Evolutionary conservation across 1,284 basidiomycete genomes (phyloP), one percentile per base, ranked within the genome.

Genomic region (Phlebopus sp.): DNA sequence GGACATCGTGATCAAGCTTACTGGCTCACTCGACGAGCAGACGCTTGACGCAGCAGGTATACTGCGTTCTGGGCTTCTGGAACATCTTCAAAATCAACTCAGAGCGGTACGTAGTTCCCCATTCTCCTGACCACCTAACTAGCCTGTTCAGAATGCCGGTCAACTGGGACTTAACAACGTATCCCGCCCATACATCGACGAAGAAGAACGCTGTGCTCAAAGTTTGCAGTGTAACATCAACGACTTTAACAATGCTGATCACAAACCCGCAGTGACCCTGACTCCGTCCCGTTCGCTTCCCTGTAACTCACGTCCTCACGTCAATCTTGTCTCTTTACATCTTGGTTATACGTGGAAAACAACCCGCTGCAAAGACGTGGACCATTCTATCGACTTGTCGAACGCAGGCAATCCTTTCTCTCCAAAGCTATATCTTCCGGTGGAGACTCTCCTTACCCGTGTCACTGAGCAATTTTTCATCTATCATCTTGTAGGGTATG

Each of bases 401-500:
- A 46, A 54, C 30, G 57, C 49, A 50, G 38, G 46, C 19, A 51
- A 55, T 30, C 80, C 79, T 2, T 84, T 85, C 58, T 72, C 77
- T 29, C 52, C 64, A 7, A 66, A 64, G 17, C 66, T 78, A 23
- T 69, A 79, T 44, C 70, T 82, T n/a, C 77, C 82, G 15, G 69
- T 75, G 42, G 62, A 72, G 50, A 61, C 70, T 21, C 63, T 79
- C 35, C 70, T 87, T 39, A 75, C 82, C 29, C 72, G 74, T 53
- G 71, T 76, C 18, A 59, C 79, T 17, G 66, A 72, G 31, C 80
- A 76, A 47, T 78, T 86, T 54, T 70, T 80, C 21, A 75, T 66
- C 15, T 68, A 72, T 51, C 79, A 87, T 49, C 67, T 89, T 18
- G 77, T 82, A 41, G 78, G 72, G 86, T 85, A 53, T 23, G 70